These are phyloP conservation scores for Alternaria postmessia DNA, from an alignment of 2,329 filamentous ascomycete species.

Conservation along the genomic window DNA sequence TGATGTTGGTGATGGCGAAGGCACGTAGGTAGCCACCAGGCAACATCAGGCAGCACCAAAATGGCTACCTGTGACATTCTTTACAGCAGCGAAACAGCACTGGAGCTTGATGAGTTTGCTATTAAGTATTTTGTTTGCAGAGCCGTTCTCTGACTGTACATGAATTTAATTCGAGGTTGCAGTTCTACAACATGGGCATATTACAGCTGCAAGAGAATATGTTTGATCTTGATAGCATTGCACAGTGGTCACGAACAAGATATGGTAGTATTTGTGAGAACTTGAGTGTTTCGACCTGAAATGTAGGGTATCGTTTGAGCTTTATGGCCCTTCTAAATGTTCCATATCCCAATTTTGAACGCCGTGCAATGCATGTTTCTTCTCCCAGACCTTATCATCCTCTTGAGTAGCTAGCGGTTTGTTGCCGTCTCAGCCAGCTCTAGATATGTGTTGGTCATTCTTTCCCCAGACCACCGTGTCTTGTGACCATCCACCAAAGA, in stretches of 20 bases:
- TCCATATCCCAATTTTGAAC: constrained; percentile 35
- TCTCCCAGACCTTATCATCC: neutral
- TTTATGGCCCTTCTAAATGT: constrained; percentile 36
- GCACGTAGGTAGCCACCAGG: constrained; percentile 45
- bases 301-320: constrained; percentile 46
- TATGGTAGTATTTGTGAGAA: neutral
- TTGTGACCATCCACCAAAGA: neutral
- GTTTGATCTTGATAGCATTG: neutral
- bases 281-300: neutral
- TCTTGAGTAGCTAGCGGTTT: neutral
- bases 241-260: neutral
- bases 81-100: neutral
- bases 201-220: neutral
- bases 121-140: neutral
- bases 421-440: neutral
- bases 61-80: constrained; percentile 28
- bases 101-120: neutral
- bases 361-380: constrained; percentile 42
- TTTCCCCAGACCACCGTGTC: neutral
- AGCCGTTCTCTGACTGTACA: neutral
- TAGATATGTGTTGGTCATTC: neutral
- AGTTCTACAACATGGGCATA: neutral
- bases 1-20: constrained; percentile 23
- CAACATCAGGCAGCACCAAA: constrained; percentile 43
- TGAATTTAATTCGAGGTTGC: neutral